Conservation (phyloP, 1,139 yeast species). For the Candida sp. region DNA sequence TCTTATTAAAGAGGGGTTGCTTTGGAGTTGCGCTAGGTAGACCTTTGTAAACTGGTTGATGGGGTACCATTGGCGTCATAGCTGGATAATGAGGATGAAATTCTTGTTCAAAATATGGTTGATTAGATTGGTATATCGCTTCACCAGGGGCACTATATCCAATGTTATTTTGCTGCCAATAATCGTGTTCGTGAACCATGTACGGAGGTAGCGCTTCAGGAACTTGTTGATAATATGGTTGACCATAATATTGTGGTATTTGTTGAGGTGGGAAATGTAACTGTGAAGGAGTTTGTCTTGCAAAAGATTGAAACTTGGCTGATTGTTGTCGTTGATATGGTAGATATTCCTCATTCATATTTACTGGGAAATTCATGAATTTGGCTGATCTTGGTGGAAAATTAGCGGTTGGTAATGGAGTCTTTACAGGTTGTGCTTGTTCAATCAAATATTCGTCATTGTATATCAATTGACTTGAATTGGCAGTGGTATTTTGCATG, state of each 20-base stretch:
- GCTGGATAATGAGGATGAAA: conserved; percentile 13
- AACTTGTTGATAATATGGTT: conserved; percentile 8
- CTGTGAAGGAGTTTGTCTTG: conserved; percentile 11
- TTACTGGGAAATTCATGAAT: conserved; percentile 8
- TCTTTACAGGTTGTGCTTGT: conserved; percentile 40
- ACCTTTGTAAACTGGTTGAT: conserved; percentile 6
- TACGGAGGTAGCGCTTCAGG: conserved; percentile 6
- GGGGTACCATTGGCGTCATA: conserved; percentile 10
- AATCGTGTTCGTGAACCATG: conserved; percentile 17
- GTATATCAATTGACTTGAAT: conserved; percentile 28
- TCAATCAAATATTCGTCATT: conserved; percentile 47
- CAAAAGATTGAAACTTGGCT: conserved; percentile 16
- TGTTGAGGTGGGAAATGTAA: conserved; percentile 10
- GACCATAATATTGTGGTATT: conserved; percentile 10
- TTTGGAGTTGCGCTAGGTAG: conserved; percentile 2
- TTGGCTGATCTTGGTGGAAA: conserved; percentile 15
- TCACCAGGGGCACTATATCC: conserved; percentile 5
- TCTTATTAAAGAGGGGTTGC: neutral
- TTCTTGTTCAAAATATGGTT: conserved; percentile 14
- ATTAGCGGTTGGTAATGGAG: conserved; percentile 19
- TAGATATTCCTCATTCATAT: conserved; percentile 15
- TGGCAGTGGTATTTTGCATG: conserved; percentile 11
- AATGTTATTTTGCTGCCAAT: conserved; percentile 15
- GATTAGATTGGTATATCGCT: conserved; percentile 6
- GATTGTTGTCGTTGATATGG: conserved; percentile 12